Evolutionary conservation across 352 stramenopile genomes (phyloP), one percentile per base, ranked within the genome.

Genomic region (Pythium myriotylum): DNA sequence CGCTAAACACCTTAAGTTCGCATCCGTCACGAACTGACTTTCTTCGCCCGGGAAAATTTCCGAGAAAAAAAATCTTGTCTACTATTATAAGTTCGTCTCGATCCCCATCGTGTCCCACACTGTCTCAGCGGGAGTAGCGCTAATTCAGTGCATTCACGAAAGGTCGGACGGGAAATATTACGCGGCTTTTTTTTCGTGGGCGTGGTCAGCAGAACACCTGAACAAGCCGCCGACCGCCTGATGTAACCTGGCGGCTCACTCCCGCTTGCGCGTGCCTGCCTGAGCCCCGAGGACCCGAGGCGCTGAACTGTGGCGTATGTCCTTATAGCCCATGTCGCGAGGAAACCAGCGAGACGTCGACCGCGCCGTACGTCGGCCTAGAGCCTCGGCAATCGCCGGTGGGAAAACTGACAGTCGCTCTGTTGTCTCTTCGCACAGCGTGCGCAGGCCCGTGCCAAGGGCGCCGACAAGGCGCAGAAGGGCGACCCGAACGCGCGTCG

Each of bases 341-440:
- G 84, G 84, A n/a, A 91, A 94, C 72, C 84, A 94, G 70, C 77
- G 84, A 57, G 84, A 94, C 54, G 60, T 59, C 40, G 84, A 94
- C 53, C 84, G 84, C 43, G 81, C 79, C 51, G 84, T 94, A 66
- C 32, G 77, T 77, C 39, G 7, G 9, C 41, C n/a, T 20, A 35
- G 5, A 35, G 29, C n/a, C n/a, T n/a, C n/a, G n/a, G n/a, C 6
- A 8, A 22, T 48, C 13, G 32, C 22, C 37, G 5, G 10, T 22
- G 43, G 7, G 10, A 35, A 35, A 55, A 16, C 35, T 26, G 16
- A 49, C 14, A n/a, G n/a, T n/a, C n/a, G n/a, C n/a, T n/a, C n/a
- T n/a, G n/a, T n/a, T n/a, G n/a, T n/a, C n/a, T n/a, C n/a, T n/a
- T n/a, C n/a, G n/a, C n/a, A n/a, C 70, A 94, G 84, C 77, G 84